Evolutionary conservation across 306 rosid species (phyloP), one percentile per base, ranked within the genome.

Genomic region (Lathyrus oleraceus): DNA sequence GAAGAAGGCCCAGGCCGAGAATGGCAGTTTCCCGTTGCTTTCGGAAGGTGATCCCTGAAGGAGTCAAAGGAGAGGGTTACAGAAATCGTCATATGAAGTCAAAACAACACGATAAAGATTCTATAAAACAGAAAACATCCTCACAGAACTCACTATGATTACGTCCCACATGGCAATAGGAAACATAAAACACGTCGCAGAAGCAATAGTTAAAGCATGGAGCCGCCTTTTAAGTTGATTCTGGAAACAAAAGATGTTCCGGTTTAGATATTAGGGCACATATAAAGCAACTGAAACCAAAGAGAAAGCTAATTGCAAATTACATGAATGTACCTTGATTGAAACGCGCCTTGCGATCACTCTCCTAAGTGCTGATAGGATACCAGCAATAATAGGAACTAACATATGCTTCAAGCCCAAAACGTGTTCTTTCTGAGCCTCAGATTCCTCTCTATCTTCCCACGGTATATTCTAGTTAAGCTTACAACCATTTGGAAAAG

Each of bases 151-250:
- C 82, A 95, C 97, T 53, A 95, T 83, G 82, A 95, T 91, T 62
- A 86, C 61, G 61, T 91, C 96, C 97, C 97, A 89, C 97, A 95
- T 89, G 81, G 97, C 97, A 67, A 87, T 76, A 52, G 99, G 99
- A 89, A 95, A 91, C 79, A 95, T 85, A 79, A 95, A 91, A 77
- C 99, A 95, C 5, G 97, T 91, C 11, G 99, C 96, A 69, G 97
- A 91, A 74, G 96, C 95, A 81, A 95, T 82, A 61, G 99, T 89
- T 75, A 91, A 68, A 61, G 97, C 89, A 87, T 95, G 90, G 61
- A 95, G 99, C 61, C 97, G 79, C 84, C 95, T 85, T 84, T 87
- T 95, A 69, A 95, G 95, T 87, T 95, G 99, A 81, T 89, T 91
- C 99, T 95, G 89, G 69, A 75, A 81, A 63, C 66, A 79, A 23